A percentile compares a stretch with the other conserved stretches of the same genome.
phyloP scores from a whole-genome alignment of 1,284 basidiomycete genomes.

The Cryptococcus sp. region DNA sequence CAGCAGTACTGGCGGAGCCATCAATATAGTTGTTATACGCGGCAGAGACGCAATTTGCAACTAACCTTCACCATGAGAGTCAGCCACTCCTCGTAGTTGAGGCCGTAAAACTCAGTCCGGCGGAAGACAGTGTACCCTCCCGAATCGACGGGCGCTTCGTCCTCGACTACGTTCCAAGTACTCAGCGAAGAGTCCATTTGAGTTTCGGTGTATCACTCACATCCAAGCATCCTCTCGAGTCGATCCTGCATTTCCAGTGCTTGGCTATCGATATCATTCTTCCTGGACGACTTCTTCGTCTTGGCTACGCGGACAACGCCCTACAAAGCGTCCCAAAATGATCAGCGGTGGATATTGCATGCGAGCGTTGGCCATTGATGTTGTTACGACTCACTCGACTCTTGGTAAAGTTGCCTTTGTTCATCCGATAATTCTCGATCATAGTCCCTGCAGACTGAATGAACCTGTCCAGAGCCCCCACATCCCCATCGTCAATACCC shows the following conservation, averaged over 20 bases:
- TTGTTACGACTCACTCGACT: slow-evolving; percentile 62
- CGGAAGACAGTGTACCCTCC: slow-evolving; percentile 32
- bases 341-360: not conserved
- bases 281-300: slow-evolving; percentile 18
- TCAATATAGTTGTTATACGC: not conserved
- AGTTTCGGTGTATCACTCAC: slow-evolving; percentile 19
- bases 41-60: slow-evolving; percentile 1
- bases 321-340: slow-evolving; percentile 9
- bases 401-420: slow-evolving; percentile 76
- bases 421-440: slow-evolving; percentile 84
- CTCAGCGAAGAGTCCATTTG: not conserved
- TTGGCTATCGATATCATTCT: slow-evolving; percentile 34
- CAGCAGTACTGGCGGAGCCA: slow-evolving; percentile 72
- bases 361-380: not conserved
- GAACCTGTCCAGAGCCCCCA: slow-evolving; percentile 62
- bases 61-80: slow-evolving; percentile 78
- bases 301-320: slow-evolving; percentile 47
- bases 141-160: slow-evolving; percentile 27
- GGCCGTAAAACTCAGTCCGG: slow-evolving; percentile 66
- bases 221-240: slow-evolving; percentile 46
- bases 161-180: slow-evolving; percentile 32
- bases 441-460: slow-evolving; percentile 79
- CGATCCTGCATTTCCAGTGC: slow-evolving; percentile 48
- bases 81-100: slow-evolving; percentile 86
- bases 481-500: slow-evolving; percentile 47